A percentile compares a stretch with the other conserved stretches of the same genome.
Conservation (phyloP, 2,329 filamentous ascomycete species). For the Cytospora piceae region DNA sequence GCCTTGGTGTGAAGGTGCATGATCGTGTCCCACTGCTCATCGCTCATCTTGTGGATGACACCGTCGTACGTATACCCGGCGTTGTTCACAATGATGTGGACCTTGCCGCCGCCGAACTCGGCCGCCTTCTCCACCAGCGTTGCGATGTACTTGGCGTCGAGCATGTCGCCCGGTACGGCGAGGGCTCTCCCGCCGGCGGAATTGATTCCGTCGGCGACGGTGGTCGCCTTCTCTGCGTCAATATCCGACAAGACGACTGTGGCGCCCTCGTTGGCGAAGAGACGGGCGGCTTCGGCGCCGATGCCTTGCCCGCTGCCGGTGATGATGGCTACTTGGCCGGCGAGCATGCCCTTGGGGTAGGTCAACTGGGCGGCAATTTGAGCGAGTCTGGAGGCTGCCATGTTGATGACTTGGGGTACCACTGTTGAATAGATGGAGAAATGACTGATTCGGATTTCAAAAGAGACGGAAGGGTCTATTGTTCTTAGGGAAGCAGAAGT, state of each 20-base stretch:
- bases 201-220: conserved; percentile 73
- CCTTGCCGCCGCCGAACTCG: conserved; percentile 82
- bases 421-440: background rate
- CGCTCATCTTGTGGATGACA: conserved; percentile 88
- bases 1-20: conserved; percentile 81
- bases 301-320: conserved; percentile 88
- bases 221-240: conserved; percentile 71
- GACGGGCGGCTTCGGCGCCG: conserved; percentile 77
- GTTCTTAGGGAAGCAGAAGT: background rate
- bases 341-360: conserved; percentile 78
- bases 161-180: conserved; percentile 76
- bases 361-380: conserved; percentile 82
- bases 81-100: conserved; percentile 91
- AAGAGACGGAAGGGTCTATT: background rate
- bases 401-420: conserved; percentile 33
- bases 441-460: background rate
- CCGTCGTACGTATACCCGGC: conserved; percentile 93
- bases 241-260: conserved; percentile 85
- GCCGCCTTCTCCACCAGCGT: conserved; percentile 74
- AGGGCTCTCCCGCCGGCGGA: conserved; percentile 67
- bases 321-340: conserved; percentile 82
- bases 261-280: conserved; percentile 88
- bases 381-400: conserved; percentile 61
- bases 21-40: conserved; percentile 92
- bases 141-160: conserved; percentile 71